Base-by-base conservation (phyloP, 768 basidiomycete genomes). In the Psilocybe cyanescens region DNA sequence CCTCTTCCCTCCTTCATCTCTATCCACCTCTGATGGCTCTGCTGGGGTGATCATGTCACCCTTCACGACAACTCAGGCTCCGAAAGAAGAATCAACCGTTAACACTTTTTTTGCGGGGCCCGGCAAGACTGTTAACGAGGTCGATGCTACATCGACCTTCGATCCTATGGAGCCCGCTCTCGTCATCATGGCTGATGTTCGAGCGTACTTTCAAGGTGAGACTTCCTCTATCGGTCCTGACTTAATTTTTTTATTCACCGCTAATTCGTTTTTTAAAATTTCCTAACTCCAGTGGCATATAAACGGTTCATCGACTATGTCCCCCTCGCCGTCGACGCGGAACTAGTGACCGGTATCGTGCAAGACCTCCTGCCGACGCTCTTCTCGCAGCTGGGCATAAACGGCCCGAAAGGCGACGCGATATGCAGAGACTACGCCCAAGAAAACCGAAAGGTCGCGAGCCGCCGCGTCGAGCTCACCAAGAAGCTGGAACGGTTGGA, bases 131-230 rank as follows among this genome's bases (percentile, higher is more conserved):
- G 24, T 24, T 24, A 24, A 24, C 24, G 24, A 24, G 24, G 24
- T 2, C 24, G 33, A 35, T 35, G 33, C 7, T 11, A 35, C 7
- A 35, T 35, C 33, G 24, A 24, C 24, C 24, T 24, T 11, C 11
- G 33, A 35, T 35, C 33, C 33, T 11, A 35, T 35, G 33, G 86
- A 86, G 39, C 79, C 82, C 0, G 86, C 86, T 0, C 65, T 91
- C 16, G 65, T 72, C 3, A 88, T 91, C 66, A 91, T 92, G 88
- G 87, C 88, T 0, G 82, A 86, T 58, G 87, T 90, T 1, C 78
- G 88, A 4, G 89, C 86, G 0, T 91, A 91, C 64, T 91, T 91
- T 71, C 87, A 91, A 79, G 90, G 91, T 89, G 1, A 8, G 56
- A 53, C 39, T 39, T 8, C 7, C n/a, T 24, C 24, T 24, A 2